Evolutionary conservation across 2,329 filamentous ascomycete genomes (phyloP).

Genomic region (Diaporthe humulicola): DNA sequence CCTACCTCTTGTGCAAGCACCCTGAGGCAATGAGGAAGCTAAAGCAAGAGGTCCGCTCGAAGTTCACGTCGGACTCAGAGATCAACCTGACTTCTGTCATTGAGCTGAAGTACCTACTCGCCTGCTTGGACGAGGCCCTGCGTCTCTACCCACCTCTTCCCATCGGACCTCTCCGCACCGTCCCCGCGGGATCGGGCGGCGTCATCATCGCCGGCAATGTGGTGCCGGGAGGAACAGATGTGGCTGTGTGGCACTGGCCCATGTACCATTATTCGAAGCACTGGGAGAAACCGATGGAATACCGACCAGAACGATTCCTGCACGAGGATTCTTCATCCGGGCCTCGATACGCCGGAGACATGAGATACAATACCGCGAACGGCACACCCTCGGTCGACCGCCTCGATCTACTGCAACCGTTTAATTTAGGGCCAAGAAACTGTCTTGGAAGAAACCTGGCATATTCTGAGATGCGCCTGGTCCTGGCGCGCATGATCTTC

Average conservation of each 20-base stretch:
- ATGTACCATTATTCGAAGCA: conserved; percentile 49
- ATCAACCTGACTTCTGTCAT: conserved; percentile 51
- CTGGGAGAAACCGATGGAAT: conserved; percentile 50
- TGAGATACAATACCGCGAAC: conserved; percentile 8
- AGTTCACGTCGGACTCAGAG: conserved; percentile 51
- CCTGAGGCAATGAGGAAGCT: conserved; percentile 49
- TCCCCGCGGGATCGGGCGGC: conserved; percentile 38
- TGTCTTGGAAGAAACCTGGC: conserved; percentile 60
- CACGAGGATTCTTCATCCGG: background rate
- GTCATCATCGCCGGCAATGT: conserved; percentile 39
- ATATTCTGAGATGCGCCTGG: conserved; percentile 62
- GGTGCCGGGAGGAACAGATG: conserved; percentile 44
- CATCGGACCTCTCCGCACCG: conserved; percentile 37
- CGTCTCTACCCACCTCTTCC: conserved; percentile 52
- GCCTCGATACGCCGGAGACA: background rate
- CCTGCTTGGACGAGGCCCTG: conserved; percentile 55
- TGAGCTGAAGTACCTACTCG: conserved; percentile 52
- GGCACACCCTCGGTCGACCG: conserved; percentile 46
- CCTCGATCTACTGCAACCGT: conserved; percentile 52
- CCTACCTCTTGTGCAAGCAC: conserved; percentile 49
- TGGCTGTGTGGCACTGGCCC: conserved; percentile 51
- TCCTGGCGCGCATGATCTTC: conserved; percentile 58
- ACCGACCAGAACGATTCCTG: conserved; percentile 54
- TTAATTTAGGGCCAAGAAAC: conserved; percentile 54
- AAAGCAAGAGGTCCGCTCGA: conserved; percentile 52